A percentile compares a stretch with the other conserved stretches of the same genome.
Evolutionary conservation across 805 yeast species (phyloP).

Genomic region (Jamesozyma lodderae): DNA sequence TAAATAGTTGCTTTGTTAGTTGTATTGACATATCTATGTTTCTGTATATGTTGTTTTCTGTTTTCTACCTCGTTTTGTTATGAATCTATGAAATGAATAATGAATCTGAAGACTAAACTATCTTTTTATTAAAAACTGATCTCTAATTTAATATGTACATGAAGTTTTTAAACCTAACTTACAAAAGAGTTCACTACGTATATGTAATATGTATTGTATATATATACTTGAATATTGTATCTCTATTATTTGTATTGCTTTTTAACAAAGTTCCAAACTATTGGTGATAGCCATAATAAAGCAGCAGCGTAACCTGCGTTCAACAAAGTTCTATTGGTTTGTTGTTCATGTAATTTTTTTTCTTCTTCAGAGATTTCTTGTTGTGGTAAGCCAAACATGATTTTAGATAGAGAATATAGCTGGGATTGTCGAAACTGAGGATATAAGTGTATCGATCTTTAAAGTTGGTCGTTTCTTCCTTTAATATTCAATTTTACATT

Average conservation of each 20-base stretch:
- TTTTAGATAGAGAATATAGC: no score
- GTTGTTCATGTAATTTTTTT: constrained; percentile 55
- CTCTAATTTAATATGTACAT: neutral
- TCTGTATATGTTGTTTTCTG: neutral
- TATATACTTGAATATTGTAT: neutral
- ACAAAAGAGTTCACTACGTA: neutral
- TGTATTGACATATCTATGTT: neutral
- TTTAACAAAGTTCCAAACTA: constrained; percentile 28
- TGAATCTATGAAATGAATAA: no score
- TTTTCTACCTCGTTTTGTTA: neutral
- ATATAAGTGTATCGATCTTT: neutral
- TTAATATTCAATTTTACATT: no score
- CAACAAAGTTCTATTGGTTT: constrained; percentile 48
- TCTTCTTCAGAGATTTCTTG: constrained; percentile 51
- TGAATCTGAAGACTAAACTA: no score
- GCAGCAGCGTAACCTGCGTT: constrained; percentile 57
- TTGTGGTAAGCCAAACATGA: constrained; percentile 44
- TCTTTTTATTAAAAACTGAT: no score
- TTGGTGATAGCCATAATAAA: constrained; percentile 42
- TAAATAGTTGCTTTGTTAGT: neutral
- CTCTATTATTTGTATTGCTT: constrained; percentile 31
- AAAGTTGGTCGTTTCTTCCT: neutral
- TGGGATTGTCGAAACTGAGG: no score
- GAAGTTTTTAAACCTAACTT: neutral
- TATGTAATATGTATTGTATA: neutral